These are phyloP conservation scores for Suhomyces vadensis DNA, from an alignment of 805 yeast species.

Conservation along the genomic window DNA sequence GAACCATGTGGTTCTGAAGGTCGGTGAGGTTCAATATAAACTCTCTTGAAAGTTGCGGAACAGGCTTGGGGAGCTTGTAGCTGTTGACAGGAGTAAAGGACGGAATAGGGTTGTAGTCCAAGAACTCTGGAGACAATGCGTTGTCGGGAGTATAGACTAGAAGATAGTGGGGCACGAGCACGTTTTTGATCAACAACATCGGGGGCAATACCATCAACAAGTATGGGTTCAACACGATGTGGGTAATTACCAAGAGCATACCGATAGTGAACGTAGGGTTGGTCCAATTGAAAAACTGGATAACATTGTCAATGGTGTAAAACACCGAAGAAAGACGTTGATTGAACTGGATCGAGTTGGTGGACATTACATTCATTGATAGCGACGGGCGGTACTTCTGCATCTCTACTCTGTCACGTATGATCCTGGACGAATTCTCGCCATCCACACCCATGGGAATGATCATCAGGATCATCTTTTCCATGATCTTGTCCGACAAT, in stretches of 20 bases:
- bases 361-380: constrained; percentile 68
- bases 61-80: constrained; percentile 62
- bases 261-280: constrained; percentile 64
- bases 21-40: constrained; percentile 79
- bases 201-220: constrained; percentile 56
- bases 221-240: constrained; percentile 60
- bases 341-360: constrained; percentile 61
- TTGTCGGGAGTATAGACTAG: constrained; percentile 64
- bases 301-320: constrained; percentile 56
- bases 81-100: constrained; percentile 52
- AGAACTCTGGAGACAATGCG: constrained; percentile 19
- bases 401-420: constrained; percentile 56
- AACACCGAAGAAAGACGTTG: constrained; percentile 65
- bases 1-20: constrained; percentile 74
- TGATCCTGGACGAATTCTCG: constrained; percentile 39
- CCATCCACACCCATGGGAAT: constrained; percentile 57
- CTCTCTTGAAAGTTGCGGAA: constrained; percentile 76
- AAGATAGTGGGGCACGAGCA: constrained; percentile 69
- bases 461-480: constrained; percentile 68
- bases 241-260: constrained; percentile 49
- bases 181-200: constrained; percentile 49
- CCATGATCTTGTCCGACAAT: constrained; percentile 70
- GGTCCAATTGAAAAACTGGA: constrained; percentile 62
- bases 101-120: constrained; percentile 33
- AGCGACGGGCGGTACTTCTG: constrained; percentile 68